A percentile compares a stretch with the other conserved stretches of the same genome.
Conservation (phyloP, 176 grass and related monocot species). For the Eragrostis curvula region DNA sequence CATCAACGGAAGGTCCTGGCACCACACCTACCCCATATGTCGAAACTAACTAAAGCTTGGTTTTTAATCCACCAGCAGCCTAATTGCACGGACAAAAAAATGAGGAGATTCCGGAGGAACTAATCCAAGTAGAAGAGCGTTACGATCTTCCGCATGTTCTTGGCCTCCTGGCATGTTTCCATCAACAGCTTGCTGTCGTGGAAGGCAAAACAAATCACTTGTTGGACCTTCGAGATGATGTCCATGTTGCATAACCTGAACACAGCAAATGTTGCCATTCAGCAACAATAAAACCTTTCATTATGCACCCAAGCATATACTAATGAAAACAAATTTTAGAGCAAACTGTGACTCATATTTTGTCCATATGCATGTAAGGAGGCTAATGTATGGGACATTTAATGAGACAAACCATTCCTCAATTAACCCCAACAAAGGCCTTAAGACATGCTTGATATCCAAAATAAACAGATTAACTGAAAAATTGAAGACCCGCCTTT, state of each 20-base stretch:
- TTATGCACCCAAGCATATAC: neutral
- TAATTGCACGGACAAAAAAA: constrained; percentile 52
- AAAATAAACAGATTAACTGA: neutral
- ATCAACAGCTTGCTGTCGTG: constrained; percentile 97
- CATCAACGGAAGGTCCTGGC: constrained; percentile 24
- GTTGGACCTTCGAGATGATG: constrained; percentile 94
- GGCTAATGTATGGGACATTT: neutral
- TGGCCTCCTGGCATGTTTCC: constrained; percentile 97
- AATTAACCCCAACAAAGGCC: neutral
- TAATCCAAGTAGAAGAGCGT: constrained; percentile 99
- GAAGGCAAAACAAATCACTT: constrained; percentile 96
- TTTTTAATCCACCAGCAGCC: constrained; percentile 24
- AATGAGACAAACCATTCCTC: neutral
- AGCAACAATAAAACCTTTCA: neutral
- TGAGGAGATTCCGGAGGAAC: constrained; percentile 13
- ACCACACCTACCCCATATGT: constrained; percentile 41
- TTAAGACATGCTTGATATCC: neutral
- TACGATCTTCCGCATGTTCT: constrained; percentile 94
- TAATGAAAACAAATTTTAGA: neutral
- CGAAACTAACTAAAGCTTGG: constrained; percentile 42
- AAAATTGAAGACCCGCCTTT: neutral
- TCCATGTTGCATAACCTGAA: constrained; percentile 99
- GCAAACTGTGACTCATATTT: neutral
- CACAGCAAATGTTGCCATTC: constrained; percentile 9
- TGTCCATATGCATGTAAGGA: neutral